Evolutionary conservation across 78 protist species (phyloP), one percentile per base, ranked within the genome.

Genomic region (Parvularia atlantis): DNA sequence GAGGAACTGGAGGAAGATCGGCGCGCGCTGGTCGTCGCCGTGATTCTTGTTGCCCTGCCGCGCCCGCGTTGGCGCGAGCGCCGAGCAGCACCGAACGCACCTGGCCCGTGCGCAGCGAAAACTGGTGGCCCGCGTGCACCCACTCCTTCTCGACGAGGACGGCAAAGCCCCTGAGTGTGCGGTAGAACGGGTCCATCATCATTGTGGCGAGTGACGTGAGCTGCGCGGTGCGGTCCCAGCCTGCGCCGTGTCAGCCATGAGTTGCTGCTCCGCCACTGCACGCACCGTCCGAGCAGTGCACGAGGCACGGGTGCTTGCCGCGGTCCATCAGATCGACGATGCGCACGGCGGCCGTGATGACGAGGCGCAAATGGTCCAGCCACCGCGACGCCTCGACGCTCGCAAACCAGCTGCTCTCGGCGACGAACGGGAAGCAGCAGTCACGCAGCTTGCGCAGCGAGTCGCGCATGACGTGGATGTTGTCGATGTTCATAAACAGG

Each of bases 221-320:
- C 75, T 87, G 92, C 50, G 98, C 52, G 2, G 98, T 95, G 64
- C 98, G 77, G 73, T 95, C 98, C 98, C 98, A 95, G 5, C 99
- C 98, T 63, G 93, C 97, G 16, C 86, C n/a, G n/a, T n/a, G n/a
- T n/a, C n/a, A n/a, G n/a, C n/a, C n/a, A n/a, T n/a, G n/a, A n/a
- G n/a, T n/a, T n/a, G n/a, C n/a, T n/a, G n/a, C n/a, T n/a, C n/a
- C n/a, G n/a, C n/a, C n/a, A n/a, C n/a, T n/a, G n/a, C n/a, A n/a
- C n/a, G n/a, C n/a, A n/a, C n/a, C 46, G 46, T 41, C 46, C 46
- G 46, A 41, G 46, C 46, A 41, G 9, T 41, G 46, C 19, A 41
- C 46, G 19, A 41, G 46, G 46, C 7, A 4, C 33, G 43, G 53
- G 56, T n/a, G 10, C 53, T 39, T 22, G 22, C 9, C 30, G 37